Base-by-base conservation (phyloP, 2,329 filamentous ascomycete species). In the Stylonectria norvegica region DNA sequence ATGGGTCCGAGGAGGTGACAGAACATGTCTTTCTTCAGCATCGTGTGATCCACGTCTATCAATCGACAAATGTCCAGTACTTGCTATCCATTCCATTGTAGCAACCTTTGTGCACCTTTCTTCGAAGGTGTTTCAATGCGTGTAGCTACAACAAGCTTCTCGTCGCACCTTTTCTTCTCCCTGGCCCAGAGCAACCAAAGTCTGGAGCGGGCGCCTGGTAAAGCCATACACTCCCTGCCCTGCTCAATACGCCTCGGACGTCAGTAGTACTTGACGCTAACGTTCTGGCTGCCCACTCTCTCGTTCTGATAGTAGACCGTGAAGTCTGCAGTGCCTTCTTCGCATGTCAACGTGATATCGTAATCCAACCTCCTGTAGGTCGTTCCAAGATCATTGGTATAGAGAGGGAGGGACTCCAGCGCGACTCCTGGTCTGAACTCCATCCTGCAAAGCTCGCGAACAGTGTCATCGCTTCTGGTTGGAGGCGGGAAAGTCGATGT, bases 301-400 rank as follows among this genome's bases (percentile, higher is more conserved):
- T 48, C 37, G 0, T 43, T 50, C 1, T 50, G 1, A 0, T 49
- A 36, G 2, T 44, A 40, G 2, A 59, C 10, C 0, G 43, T 28
- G 10, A 63, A 60, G 22, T 61, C 57, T 2, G 54, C 27, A 0
- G 30, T 52, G 1, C 40, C 46, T 0, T 45, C 56, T 0, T 54
- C 46, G 9, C 47, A 49, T 0, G 46, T 34, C 46, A 62, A 58
- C 12, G 55, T 36, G 1, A 61, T 4, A 0, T 41, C 34, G 10
- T 12, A 58, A 0, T 4, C 0, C 0, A 62, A 43, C 3, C 8
- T 0, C 1, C 23, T 32, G 1, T 48, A 55, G 0, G 47, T 17
- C 1, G 49, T 43, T 0, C 53, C 53, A 1, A 36, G 7, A 0
- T 27, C 2, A 25, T 53, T 62, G 1, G 34, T 53, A 12, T 18